Conservation (phyloP, 2,329 filamentous ascomycete species). For the Pseudogymnoascus sp. region DNA sequence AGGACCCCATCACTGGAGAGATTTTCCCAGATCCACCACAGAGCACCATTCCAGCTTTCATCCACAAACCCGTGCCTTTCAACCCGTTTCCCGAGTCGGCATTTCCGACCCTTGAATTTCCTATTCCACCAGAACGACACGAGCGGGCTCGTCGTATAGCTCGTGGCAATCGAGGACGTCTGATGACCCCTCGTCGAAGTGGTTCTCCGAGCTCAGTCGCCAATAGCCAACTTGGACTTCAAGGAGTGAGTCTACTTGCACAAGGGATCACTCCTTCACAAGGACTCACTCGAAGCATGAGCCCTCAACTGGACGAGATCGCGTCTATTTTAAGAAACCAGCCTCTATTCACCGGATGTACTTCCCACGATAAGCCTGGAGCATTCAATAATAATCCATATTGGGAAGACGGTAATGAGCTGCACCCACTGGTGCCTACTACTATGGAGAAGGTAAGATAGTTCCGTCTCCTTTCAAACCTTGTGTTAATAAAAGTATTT, state of each 20-base stretch:
- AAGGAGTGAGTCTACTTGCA: not conserved
- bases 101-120: conserved; percentile 11
- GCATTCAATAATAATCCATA: not conserved
- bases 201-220: not conserved
- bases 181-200: not conserved
- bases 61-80: not conserved
- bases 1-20: not conserved
- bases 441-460: not conserved
- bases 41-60: not conserved
- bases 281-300: not conserved
- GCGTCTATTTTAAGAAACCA: not conserved
- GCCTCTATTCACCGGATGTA: not conserved
- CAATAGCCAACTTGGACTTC: not conserved
- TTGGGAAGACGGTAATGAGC: not conserved
- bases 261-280: not conserved
- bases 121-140: not conserved
- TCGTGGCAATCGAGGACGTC: not conserved
- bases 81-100: not conserved
- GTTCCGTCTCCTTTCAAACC: not conserved
- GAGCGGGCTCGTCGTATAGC: not conserved
- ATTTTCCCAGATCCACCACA: not conserved
- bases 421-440: not conserved
- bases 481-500: not conserved
- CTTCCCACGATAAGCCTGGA: not conserved
- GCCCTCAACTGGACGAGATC: not conserved